Evolutionary conservation across 2,329 filamentous ascomycete genomes (phyloP).

Genomic region (Xylaria sp.): DNA sequence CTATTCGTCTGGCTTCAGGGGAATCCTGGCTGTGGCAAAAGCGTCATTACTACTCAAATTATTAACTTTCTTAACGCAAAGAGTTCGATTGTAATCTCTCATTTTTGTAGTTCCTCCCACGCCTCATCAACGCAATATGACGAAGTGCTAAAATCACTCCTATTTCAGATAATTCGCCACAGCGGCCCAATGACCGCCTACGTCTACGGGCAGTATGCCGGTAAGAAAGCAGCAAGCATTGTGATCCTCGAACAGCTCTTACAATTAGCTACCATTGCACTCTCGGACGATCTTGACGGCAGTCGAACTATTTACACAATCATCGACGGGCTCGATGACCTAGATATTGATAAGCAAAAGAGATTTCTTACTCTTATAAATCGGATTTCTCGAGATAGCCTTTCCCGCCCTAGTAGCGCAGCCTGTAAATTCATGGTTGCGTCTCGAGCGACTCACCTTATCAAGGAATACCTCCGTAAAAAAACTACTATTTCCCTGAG

Average conservation of each 20-base stretch:
- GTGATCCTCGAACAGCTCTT: conserved; percentile 18
- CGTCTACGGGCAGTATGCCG: conserved; percentile 11
- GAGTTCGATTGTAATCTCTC: conserved; percentile 42
- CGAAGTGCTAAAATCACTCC: conserved; percentile 18
- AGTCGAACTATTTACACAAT: conserved; percentile 2
- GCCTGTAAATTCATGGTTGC: conserved; percentile 15
- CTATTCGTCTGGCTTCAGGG: conserved; percentile 49
- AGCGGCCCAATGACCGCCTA: conserved; percentile 17
- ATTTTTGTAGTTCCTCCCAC: conserved; percentile 52
- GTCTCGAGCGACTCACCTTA: conserved; percentile 11
- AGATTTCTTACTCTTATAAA: conserved; percentile 13
- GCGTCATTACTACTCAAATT: conserved; percentile 48
- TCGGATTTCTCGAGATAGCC: conserved; percentile 12
- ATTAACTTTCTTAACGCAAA: conserved; percentile 43
- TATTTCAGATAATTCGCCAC: conserved; percentile 20
- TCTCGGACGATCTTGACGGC: conserved; percentile 14
- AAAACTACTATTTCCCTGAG: conserved; percentile 10
- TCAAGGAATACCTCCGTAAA: conserved; percentile 11
- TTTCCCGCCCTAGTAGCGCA: neutral
- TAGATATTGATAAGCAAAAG: conserved; percentile 20
- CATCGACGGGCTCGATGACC: conserved; percentile 24
- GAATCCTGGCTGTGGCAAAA: conserved; percentile 52
- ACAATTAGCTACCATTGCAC: neutral
- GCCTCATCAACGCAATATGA: conserved; percentile 49
- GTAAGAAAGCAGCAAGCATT: conserved; percentile 7